These are phyloP conservation scores for Handroanthus guayacan DNA, from an alignment of 257 asterid genomes.

Conservation along the genomic window DNA sequence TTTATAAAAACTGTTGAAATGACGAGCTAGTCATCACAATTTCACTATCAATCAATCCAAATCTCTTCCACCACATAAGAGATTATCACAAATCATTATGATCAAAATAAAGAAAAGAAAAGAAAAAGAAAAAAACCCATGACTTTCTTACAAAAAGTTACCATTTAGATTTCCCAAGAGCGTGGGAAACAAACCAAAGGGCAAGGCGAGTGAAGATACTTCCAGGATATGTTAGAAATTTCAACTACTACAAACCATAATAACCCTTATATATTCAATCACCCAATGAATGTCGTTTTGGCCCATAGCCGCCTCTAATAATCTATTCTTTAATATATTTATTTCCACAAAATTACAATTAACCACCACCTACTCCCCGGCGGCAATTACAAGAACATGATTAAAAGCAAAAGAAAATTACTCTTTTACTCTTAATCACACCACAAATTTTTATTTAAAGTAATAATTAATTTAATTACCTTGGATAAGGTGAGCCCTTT, in stretches of 20 bases:
- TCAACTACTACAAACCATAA: slow-evolving; percentile 31
- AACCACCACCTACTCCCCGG: slow-evolving; percentile 45
- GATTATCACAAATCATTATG: neutral
- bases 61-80: too few relatives aligned
- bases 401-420: too few relatives aligned
- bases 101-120: neutral
- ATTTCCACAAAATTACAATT: slow-evolving; percentile 1
- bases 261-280: slow-evolving; percentile 37
- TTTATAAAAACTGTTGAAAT: too few relatives aligned
- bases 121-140: neutral
- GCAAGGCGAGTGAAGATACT: slow-evolving; percentile 37
- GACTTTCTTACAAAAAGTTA: neutral
- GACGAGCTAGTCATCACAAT: too few relatives aligned
- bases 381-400: slow-evolving; percentile 28
- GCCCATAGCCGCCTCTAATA: slow-evolving; percentile 50
- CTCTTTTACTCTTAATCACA: neutral
- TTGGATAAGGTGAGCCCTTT: slow-evolving; percentile 85
- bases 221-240: slow-evolving; percentile 3
- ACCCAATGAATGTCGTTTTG: slow-evolving; percentile 40
- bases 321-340: slow-evolving; percentile 32
- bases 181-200: slow-evolving; percentile 30
- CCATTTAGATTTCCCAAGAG: neutral
- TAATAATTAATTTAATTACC: slow-evolving; percentile 45
- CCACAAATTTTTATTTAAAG: neutral
- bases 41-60: too few relatives aligned